Evolutionary conservation across 768 basidiomycete genomes (phyloP).

Genomic region (Russula brevipes): DNA sequence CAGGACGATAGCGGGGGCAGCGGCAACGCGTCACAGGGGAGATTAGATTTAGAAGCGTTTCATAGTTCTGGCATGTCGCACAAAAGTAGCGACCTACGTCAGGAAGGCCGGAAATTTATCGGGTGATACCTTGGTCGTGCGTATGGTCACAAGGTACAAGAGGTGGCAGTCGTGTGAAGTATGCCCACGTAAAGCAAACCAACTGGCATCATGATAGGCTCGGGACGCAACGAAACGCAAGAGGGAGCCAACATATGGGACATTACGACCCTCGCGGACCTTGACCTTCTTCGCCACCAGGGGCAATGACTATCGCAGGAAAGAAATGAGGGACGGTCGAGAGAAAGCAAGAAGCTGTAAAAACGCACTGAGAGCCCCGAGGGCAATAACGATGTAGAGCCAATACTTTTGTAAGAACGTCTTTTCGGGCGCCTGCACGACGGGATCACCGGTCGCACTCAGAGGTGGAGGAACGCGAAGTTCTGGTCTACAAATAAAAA

Average conservation of each 20-base stretch:
- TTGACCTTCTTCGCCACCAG: conserved; percentile 17
- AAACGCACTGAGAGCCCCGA: conserved; percentile 57
- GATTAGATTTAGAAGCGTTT: background rate
- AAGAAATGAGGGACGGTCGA: background rate
- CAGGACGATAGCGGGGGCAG: background rate
- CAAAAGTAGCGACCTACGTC: background rate
- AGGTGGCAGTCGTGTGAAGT: background rate
- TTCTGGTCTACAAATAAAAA: conserved; percentile 47
- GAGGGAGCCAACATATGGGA: background rate
- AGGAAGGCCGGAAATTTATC: conserved; percentile 7
- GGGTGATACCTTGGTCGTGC: background rate
- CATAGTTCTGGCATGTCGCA: background rate
- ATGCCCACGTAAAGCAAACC: background rate
- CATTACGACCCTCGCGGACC: conserved; percentile 7
- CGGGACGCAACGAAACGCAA: background rate
- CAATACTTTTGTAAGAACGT: conserved; percentile 86
- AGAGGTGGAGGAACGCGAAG: conserved; percentile 64
- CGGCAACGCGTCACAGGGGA: conserved; percentile 1
- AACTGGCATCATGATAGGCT: background rate
- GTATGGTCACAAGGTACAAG: conserved; percentile 1
- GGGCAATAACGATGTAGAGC: conserved; percentile 65
- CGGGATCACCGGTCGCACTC: conserved; percentile 58
- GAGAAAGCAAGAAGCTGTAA: background rate
- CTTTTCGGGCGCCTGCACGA: conserved; percentile 61
- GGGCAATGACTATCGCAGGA: conserved; percentile 6